phyloP scores from a whole-genome alignment of 306 rosid genomes.

The Bauhinia variegata region DNA sequence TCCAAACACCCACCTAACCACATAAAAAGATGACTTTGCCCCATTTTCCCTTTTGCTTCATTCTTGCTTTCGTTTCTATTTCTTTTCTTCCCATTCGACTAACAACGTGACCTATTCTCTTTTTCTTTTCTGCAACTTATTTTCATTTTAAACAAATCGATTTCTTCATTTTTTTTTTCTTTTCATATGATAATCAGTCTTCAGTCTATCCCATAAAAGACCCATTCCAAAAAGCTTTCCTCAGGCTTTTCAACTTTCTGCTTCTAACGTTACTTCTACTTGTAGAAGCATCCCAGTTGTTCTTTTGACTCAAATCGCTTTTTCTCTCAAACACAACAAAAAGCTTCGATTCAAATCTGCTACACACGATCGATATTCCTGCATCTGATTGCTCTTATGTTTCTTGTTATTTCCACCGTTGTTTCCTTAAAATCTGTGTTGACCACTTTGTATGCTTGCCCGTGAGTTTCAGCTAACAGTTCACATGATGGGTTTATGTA shows the following conservation, averaged over 20 bases:
- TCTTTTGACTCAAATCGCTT: slow-evolving; percentile 43
- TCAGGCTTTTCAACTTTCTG: slow-evolving; percentile 64
- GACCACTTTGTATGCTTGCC: background rate
- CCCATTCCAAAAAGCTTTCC: slow-evolving; percentile 61
- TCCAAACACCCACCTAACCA: slow-evolving; percentile 64
- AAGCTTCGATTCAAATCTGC: slow-evolving; percentile 24
- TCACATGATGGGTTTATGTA: slow-evolving; percentile 51
- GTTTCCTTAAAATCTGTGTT: too few species aligned
- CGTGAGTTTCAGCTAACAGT: too few species aligned
- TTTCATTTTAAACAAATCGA: background rate
- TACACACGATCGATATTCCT: too few species aligned
- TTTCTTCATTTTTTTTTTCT: background rate
- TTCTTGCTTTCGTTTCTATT: background rate
- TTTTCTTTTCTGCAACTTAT: slow-evolving; percentile 27
- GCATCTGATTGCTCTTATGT: too few species aligned
- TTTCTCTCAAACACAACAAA: slow-evolving; percentile 18
- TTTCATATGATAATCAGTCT: slow-evolving; percentile 37
- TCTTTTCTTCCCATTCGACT: slow-evolving; percentile 36
- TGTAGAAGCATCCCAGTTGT: slow-evolving; percentile 57
- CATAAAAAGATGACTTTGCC: slow-evolving; percentile 43
- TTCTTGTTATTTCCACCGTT: too few species aligned
- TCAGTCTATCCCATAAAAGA: slow-evolving; percentile 50
- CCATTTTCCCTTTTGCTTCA: slow-evolving; percentile 20
- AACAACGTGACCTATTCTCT: slow-evolving; percentile 21
- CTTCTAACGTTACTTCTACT: slow-evolving; percentile 55